Percentiles rank a stretch among this genome's conserved stretches.
Conservation (phyloP, 2,329 filamentous ascomycete species). For the Sporothrix brasiliensis region DNA sequence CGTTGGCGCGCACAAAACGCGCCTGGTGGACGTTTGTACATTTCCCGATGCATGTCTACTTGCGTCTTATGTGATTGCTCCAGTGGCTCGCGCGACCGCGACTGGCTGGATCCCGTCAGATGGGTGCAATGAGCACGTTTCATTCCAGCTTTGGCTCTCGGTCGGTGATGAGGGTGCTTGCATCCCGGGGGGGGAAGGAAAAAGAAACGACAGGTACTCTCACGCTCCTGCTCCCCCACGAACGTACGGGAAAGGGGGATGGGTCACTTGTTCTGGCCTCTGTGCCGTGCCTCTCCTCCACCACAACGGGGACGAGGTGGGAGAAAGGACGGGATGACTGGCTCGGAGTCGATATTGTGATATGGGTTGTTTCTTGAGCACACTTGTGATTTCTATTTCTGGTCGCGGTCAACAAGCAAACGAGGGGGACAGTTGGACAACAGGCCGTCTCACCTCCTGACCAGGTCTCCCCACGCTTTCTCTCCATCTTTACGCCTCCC, state of each 20-base stretch:
- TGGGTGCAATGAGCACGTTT: conserved; percentile 23
- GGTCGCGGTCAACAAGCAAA: conserved; percentile 15
- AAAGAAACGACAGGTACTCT: not conserved
- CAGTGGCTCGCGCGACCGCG: not conserved
- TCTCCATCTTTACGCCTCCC: not conserved
- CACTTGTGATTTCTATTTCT: conserved; percentile 25
- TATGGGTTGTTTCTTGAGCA: conserved; percentile 5
- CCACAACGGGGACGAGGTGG: not conserved
- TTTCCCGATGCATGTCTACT: not conserved
- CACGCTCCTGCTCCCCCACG: not conserved
- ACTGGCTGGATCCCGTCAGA: conserved; percentile 19
- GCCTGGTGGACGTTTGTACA: not conserved
- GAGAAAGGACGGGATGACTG: not conserved
- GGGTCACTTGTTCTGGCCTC: not conserved
- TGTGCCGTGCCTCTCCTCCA: conserved; percentile 20
- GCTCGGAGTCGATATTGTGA: conserved; percentile 8
- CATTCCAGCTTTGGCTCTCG: conserved; percentile 27
- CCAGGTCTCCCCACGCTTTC: conserved; percentile 23
- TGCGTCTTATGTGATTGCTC: conserved; percentile 4
- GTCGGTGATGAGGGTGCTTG: conserved; percentile 7
- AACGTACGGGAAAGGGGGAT: conserved; percentile 17
- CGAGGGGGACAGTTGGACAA: not conserved
- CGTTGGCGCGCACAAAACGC: conserved; percentile 14
- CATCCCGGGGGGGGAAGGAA: not conserved
- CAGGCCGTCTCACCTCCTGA: not conserved